phyloP scores from a whole-genome alignment of 768 basidiomycete genomes.

The Pluteus cervinus region DNA sequence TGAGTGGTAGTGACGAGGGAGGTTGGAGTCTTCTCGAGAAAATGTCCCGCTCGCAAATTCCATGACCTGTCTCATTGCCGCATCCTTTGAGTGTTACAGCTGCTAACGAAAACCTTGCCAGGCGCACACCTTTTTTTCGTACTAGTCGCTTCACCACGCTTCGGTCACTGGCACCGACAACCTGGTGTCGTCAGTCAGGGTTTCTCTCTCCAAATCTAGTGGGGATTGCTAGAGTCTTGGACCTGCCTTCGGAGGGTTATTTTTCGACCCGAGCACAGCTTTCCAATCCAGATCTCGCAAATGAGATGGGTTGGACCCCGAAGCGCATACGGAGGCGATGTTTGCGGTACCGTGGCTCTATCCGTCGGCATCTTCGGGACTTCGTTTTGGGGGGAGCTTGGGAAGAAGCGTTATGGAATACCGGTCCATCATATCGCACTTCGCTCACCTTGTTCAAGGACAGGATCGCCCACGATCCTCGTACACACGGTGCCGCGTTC shows the following conservation, averaged over 20 bases:
- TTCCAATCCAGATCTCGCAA: constrained; percentile 25
- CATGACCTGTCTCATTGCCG: no score
- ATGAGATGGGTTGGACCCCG: constrained; percentile 19
- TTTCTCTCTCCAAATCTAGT: no score
- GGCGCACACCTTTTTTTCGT: no score
- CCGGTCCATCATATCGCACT: background rate
- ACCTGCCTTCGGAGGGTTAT: no score
- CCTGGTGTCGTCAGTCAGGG: no score
- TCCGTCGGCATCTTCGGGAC: constrained; percentile 18
- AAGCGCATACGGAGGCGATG: constrained; percentile 13
- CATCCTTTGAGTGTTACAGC: no score
- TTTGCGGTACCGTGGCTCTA: no score
- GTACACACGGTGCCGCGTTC: constrained; percentile 13
- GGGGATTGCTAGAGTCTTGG: no score
- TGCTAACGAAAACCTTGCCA: no score
- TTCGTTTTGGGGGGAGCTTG: constrained; percentile 35
- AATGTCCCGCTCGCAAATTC: constrained; percentile 16
- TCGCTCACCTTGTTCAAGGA: constrained; percentile 7
- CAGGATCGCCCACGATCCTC: constrained; percentile 8
- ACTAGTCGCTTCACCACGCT: no score
- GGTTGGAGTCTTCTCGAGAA: constrained; percentile 11
- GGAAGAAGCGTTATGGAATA: constrained; percentile 16
- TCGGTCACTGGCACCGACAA: no score
- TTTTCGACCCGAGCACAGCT: no score
- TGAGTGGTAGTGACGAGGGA: constrained; percentile 5